Evolutionary conservation across 2,329 filamentous ascomycete genomes (phyloP).

Genomic region (Myriosclerotinia duriaeana): DNA sequence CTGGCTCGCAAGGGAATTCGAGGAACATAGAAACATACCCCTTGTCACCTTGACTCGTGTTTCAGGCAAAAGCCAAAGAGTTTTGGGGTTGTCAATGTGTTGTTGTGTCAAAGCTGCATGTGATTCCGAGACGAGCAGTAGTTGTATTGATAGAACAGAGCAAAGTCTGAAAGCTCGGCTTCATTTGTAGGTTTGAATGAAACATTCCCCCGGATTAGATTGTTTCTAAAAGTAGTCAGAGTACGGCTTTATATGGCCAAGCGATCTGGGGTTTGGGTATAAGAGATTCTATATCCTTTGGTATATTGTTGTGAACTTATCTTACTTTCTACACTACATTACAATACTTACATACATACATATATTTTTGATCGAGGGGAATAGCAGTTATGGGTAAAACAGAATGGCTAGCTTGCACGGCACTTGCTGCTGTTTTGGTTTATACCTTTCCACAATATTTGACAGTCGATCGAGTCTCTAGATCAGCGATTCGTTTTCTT

Average conservation of each 20-base stretch:
- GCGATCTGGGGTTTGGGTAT: neutral
- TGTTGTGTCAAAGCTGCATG: conserved; percentile 2
- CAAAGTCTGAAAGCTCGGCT: neutral
- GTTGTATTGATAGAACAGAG: neutral
- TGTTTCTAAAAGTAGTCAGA: neutral
- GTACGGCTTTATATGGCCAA: neutral
- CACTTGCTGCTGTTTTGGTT: conserved; percentile 11
- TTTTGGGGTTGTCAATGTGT: conserved; percentile 6
- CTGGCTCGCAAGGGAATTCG: conserved; percentile 6
- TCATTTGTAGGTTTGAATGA: neutral
- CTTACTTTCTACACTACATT: neutral
- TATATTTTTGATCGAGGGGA: neutral
- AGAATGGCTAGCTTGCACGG: conserved; percentile 15
- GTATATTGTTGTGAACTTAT: neutral
- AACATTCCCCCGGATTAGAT: neutral
- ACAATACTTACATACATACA: neutral
- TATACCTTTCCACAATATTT: conserved; percentile 19
- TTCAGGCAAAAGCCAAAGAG: conserved; percentile 5
- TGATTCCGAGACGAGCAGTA: conserved; percentile 6
- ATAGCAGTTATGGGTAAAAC: conserved; percentile 10
- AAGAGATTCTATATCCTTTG: neutral
- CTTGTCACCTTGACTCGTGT: conserved; percentile 5
- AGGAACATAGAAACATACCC: neutral
- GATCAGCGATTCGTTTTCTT: conserved; percentile 15
- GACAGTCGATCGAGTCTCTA: conserved; percentile 9